Evolutionary conservation across 768 basidiomycete genomes (phyloP).

Genomic region (Clathrus columnatus): DNA sequence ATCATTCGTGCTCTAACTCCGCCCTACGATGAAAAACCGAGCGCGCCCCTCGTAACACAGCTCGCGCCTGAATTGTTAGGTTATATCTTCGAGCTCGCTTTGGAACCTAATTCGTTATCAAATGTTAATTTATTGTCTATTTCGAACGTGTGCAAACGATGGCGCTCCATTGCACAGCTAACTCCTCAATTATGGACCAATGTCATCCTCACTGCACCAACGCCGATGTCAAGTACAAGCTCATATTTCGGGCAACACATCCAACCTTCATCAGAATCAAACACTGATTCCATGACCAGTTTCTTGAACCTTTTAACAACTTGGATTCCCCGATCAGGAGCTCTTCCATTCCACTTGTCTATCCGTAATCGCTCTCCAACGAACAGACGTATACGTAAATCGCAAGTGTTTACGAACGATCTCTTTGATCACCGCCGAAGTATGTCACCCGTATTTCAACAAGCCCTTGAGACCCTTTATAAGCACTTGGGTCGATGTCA

Average conservation of each 20-base stretch:
- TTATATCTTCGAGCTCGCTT: constrained; percentile 1
- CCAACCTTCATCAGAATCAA: not conserved
- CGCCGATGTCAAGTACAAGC: not conserved
- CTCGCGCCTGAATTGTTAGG: constrained; percentile 7
- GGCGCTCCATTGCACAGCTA: constrained; percentile 1
- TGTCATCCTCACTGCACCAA: not conserved
- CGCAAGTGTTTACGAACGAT: not conserved
- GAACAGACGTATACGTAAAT: not conserved
- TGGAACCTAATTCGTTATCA: not conserved
- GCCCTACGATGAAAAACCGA: not conserved
- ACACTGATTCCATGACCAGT: not conserved
- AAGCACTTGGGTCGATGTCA: not conserved
- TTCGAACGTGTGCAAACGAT: constrained; percentile 2
- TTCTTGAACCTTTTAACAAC: not conserved
- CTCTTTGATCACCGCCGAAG: not conserved
- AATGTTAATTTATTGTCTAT: not conserved
- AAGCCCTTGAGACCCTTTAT: not conserved
- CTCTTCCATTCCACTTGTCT: constrained; percentile 3
- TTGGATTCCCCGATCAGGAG: constrained; percentile 1
- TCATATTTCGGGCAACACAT: too few species aligned
- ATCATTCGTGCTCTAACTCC: not conserved
- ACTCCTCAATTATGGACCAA: constrained; percentile 7
- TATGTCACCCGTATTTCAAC: not conserved
- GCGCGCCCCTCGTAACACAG: not conserved
- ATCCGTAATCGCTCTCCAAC: not conserved